phyloP scores from a whole-genome alignment of 495 filamentous ascomycete species.

The Cenococcum geophilum region DNA sequence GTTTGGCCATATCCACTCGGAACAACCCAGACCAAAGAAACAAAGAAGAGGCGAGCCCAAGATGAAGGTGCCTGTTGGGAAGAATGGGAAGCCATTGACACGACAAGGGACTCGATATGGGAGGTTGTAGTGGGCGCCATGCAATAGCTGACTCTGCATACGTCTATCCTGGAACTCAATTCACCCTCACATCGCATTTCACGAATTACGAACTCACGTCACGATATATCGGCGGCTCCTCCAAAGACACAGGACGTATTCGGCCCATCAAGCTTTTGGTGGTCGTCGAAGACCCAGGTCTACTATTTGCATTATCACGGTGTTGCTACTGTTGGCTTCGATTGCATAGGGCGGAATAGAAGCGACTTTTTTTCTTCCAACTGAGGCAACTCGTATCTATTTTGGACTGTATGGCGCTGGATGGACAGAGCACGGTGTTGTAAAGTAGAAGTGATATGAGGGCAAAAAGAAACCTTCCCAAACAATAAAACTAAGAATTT shows the following conservation, averaged over 20 bases:
- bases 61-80: constrained; percentile 32
- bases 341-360: not conserved
- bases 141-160: not conserved
- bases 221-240: not conserved
- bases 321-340: not conserved
- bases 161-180: not conserved
- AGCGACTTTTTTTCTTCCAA: not conserved
- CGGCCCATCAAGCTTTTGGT: not conserved
- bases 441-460: too few relatives aligned
- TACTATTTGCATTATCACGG: not conserved
- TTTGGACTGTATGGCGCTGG: too few relatives aligned
- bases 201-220: not conserved
- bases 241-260: not conserved
- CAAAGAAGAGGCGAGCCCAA: constrained; percentile 44
- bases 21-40: constrained; percentile 62
- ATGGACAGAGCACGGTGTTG: too few relatives aligned
- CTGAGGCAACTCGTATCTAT: not conserved
- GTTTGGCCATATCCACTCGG: constrained; percentile 74
- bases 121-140: not conserved
- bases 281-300: not conserved
- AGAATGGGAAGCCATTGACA: constrained; percentile 21
- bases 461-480: too few relatives aligned
- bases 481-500: too few relatives aligned
- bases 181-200: not conserved
- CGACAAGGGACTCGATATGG: constrained; percentile 17